A percentile compares a stretch with the other conserved stretches of the same genome.
These are phyloP conservation scores for Gaultheria prostrata DNA, from an alignment of 148 eudicot species.

Conservation along the genomic window DNA sequence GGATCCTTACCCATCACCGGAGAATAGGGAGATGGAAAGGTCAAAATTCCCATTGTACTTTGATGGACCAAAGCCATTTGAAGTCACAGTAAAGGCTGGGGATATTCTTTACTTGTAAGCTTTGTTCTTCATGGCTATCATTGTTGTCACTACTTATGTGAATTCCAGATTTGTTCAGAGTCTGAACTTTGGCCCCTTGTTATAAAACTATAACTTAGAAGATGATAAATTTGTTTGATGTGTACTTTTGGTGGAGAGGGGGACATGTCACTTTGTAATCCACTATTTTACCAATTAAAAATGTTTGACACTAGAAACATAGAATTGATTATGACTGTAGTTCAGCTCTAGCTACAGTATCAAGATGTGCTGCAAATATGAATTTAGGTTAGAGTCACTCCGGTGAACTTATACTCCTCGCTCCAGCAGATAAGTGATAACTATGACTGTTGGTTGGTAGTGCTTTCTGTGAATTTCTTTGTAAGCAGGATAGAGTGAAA, in stretches of 20 bases:
- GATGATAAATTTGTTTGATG: not conserved
- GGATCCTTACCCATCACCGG: slow-evolving; percentile 68
- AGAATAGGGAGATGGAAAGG: slow-evolving; percentile 46
- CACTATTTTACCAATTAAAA: not conserved
- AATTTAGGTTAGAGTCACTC: not conserved
- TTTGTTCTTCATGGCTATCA: slow-evolving; percentile 13
- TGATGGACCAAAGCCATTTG: slow-evolving; percentile 91
- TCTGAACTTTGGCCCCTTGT: not conserved
- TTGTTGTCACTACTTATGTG: not conserved
- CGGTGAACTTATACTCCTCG: not conserved
- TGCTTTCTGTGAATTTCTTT: not conserved
- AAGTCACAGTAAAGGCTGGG: slow-evolving; percentile 91
- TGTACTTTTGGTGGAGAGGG: not conserved
- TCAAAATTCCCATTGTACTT: slow-evolving; percentile 70
- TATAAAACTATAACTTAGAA: not conserved
- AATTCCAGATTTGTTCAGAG: not conserved
- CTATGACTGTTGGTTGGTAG: too few relatives aligned
- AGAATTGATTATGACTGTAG: not conserved
- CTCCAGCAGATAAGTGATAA: not conserved
- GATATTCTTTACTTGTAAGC: slow-evolving; percentile 91
- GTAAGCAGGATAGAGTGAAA: too few relatives aligned
- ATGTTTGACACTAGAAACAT: not conserved
- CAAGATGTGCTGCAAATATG: not conserved
- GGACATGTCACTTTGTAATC: not conserved
- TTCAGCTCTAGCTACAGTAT: not conserved